These are phyloP conservation scores for Graphilbum ipis-grandicollis DNA, from an alignment of 2,329 filamentous ascomycete species.

Conservation along the genomic window DNA sequence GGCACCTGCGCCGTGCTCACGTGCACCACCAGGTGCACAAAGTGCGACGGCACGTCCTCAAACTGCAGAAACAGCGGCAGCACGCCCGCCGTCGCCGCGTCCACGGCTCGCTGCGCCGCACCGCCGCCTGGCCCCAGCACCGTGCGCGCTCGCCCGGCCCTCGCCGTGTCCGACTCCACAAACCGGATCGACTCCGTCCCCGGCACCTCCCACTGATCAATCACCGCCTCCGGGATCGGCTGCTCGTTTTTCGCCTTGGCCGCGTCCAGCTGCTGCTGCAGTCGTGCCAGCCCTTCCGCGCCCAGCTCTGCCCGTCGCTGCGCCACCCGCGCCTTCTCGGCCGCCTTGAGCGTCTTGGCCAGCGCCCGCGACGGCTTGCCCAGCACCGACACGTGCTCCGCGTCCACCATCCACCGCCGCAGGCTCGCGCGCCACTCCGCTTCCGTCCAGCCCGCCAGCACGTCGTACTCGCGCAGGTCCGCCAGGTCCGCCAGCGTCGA, in stretches of 20 bases:
- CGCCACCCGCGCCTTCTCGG: conserved; percentile 63
- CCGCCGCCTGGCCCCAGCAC: conserved; percentile 51
- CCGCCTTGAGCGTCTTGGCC: conserved; percentile 62
- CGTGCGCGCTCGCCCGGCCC: conserved; percentile 61
- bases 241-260: conserved; percentile 82
- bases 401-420: conserved; percentile 69
- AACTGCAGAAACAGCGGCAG: conserved; percentile 83
- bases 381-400: conserved; percentile 72
- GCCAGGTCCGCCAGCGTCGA: conserved; percentile 49
- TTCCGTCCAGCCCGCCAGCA: conserved; percentile 64
- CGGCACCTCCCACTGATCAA: conserved; percentile 70
- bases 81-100: conserved; percentile 35
- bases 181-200: conserved; percentile 86
- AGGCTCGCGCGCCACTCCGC: conserved; percentile 70
- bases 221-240: conserved; percentile 65
- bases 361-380: conserved; percentile 71
- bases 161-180: conserved; percentile 71
- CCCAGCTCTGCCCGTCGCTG: conserved; percentile 67
- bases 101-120: conserved; percentile 56
- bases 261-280: conserved; percentile 58
- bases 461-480: conserved; percentile 42
- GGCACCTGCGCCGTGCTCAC: conserved; percentile 65
- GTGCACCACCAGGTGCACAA: conserved; percentile 70
- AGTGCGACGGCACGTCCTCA: conserved; percentile 84
- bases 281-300: conserved; percentile 57